Evolutionary conservation across 192 early-diverging fungal species (phyloP).

Genomic region (Coemansia sp.): DNA sequence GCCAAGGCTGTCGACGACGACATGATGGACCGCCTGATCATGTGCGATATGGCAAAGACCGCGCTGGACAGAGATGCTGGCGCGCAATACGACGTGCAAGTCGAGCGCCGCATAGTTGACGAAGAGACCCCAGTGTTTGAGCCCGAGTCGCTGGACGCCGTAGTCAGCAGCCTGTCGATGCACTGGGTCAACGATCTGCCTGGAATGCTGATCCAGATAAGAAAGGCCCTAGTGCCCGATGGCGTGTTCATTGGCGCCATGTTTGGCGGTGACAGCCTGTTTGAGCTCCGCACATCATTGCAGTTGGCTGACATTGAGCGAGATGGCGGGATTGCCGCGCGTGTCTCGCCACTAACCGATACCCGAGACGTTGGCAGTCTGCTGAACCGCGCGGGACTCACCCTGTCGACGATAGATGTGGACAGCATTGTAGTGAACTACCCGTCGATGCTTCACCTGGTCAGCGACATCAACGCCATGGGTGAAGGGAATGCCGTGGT

Average conservation of each 20-base stretch:
- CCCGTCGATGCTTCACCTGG: slow-evolving; percentile 88
- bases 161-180: slow-evolving; percentile 82
- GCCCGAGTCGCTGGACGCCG: slow-evolving; percentile 83
- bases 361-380: slow-evolving; percentile 77
- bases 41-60: slow-evolving; percentile 81
- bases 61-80: slow-evolving; percentile 53
- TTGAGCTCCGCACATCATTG: slow-evolving; percentile 87
- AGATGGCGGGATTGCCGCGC: slow-evolving; percentile 84
- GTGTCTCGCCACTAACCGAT: slow-evolving; percentile 89
- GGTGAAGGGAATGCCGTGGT: slow-evolving; percentile 92
- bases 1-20: slow-evolving; percentile 80
- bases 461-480: slow-evolving; percentile 89
- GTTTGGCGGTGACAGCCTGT: slow-evolving; percentile 95
- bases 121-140: slow-evolving; percentile 84
- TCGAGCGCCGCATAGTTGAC: slow-evolving; percentile 79
- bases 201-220: slow-evolving; percentile 80
- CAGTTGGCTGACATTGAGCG: slow-evolving; percentile 93
- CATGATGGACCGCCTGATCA: slow-evolving; percentile 80
- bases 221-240: slow-evolving; percentile 83
- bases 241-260: slow-evolving; percentile 92
- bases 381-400: slow-evolving; percentile 82
- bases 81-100: slow-evolving; percentile 64
- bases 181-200: slow-evolving; percentile 99
- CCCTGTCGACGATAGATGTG: slow-evolving; percentile 89
- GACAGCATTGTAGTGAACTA: slow-evolving; percentile 92